Base-by-base conservation (phyloP, 129 eudicot species). In the Lactuca sativa region DNA sequence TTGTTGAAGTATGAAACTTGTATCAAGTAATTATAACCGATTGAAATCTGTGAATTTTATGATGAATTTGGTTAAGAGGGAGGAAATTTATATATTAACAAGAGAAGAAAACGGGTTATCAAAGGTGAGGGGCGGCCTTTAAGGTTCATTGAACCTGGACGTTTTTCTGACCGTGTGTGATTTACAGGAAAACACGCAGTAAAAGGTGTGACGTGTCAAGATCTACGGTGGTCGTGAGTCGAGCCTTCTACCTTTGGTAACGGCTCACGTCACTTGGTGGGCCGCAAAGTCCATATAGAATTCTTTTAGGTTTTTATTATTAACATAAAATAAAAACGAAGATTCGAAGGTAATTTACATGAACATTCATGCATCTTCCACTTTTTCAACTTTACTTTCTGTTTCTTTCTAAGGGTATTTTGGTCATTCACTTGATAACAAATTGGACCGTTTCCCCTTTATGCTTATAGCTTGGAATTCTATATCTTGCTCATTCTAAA, bases 131-230 rank as follows among this genome's bases (percentile, higher is more conserved):
- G 82, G 71, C 58, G 81, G 84, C 73, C 31, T 48, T 21, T 21
- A 4, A 77, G 97, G 82, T 91, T 77, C 92, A 85, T 85, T 90
- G 97, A 88, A 91, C 74, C 86, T 92, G 88, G 98, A 92, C 96
- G 86, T 13, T 18, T 73, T 87, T 43, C 56, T 33, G 69, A 31
- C 4, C 5, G 58, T 49, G 59, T 16, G 62, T 72, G 34, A 14
- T 67, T 67, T 67, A 34, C 16, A 25, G 38, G 12, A 76, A 17
- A 21, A 5, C 73, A 64, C 36, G 33, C 63, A 55, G 51, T 40
- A 16, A 33, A 1, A 36, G 14, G 55, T 44, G 76, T 72, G 78
- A 88, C 73, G 81, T 81, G 90, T 80, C 64, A 33, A 34, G 8
- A 37, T 6, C 4, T 72, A 49, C 43, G 64, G 72, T 75, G 80